Evolutionary conservation across 1,284 basidiomycete genomes (phyloP), one percentile per base, ranked within the genome.

Genomic region (Ceratobasidium sp.): DNA sequence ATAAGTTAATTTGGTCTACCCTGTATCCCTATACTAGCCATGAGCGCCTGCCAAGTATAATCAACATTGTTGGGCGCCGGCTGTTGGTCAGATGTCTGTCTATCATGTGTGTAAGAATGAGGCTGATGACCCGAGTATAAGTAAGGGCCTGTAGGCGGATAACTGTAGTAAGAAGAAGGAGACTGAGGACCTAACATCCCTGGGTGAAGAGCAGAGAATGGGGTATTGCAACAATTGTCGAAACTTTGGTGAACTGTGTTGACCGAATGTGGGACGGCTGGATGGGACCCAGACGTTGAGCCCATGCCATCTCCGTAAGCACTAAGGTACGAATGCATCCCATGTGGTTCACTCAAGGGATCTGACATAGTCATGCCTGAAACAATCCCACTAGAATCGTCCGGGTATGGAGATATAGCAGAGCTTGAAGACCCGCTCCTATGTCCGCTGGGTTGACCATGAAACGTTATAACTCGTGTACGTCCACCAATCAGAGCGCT

Each of bases 21-120:
- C 36, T 55, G 65, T 34, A 69, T 23, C 39, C 65, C 65, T 30
- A 69, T 69, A 41, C 65, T 69, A 41, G 65, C 53, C 65, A 69
- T 69, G 26, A 69, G 32, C 30, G 52, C 65, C 46, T 69, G 65
- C 65, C 65, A 69, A 28, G 65, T 58, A 46, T 69, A 69, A n/a
- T 69, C 65, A 26, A 69, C 53, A 45, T 69, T 46, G 34, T 69
- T 69, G 6, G 65, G 65, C n/a, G 65, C 53, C 28, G 28, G 52
- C 23, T 55, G 52, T n/a, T 55, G 52, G 28, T 55, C 52, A 30
- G 62, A 26, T n/a, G 65, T 21, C 10, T 69, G 65, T 57, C 65
- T 69, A 28, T 69, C 39, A 43, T 36, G 53, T 21, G 41, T 23
- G 53, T 57, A 57, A 34, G 53, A 23, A n/a, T 55, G 39, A 28